Evolutionary conservation across 352 stramenopile genomes (phyloP), one percentile per base, ranked within the genome.

Genomic region (Chrysophaeum taylorii): DNA sequence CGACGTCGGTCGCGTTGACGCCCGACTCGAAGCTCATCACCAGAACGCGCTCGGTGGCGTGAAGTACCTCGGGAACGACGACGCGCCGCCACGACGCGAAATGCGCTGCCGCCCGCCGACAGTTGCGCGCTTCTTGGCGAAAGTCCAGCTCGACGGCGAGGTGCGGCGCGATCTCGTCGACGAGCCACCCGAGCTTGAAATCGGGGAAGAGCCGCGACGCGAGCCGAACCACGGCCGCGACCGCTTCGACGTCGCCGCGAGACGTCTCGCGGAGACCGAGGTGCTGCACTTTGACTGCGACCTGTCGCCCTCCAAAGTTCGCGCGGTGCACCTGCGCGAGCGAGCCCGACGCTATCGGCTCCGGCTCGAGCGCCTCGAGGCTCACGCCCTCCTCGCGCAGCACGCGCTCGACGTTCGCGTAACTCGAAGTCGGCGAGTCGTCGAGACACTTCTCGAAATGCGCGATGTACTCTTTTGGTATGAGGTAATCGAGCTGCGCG

Each of bases 21-120:
- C 92, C 94, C 66, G 89, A 78, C 72, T 98, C 96, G 76, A 97
- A 99, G 75, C 94, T 86, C 94, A 99, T 98, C 16, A 88, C 95
- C 23, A 99, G 82, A 53, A 99, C 85, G 42, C 88, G 77, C 54
- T 84, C 79, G n/a, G 86, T 85, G 42, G 90, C 96, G 78, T 79
- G 85, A 18, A 85, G 60, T 0, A 92, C 76, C 16, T 84, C 74
- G 0, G 92, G 93, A 15, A 98, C 86, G 82, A 86, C 37, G 87
- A 89, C 83, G 61, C 79, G 70, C 21, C 82, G 50, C 37, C 80
- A 54, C 48, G 48, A 25, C 1, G 67, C n/a, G n/a, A 89, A 68
- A 68, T 83, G 42, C 36, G 35, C 54, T 15, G 70, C 76, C n/a
- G 82, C 81, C 64, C 70, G 69, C 73, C 88, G 74, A 1, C 81